Base-by-base conservation (phyloP, 2,329 filamentous ascomycete species). In the Huntiella bhutanensis region DNA sequence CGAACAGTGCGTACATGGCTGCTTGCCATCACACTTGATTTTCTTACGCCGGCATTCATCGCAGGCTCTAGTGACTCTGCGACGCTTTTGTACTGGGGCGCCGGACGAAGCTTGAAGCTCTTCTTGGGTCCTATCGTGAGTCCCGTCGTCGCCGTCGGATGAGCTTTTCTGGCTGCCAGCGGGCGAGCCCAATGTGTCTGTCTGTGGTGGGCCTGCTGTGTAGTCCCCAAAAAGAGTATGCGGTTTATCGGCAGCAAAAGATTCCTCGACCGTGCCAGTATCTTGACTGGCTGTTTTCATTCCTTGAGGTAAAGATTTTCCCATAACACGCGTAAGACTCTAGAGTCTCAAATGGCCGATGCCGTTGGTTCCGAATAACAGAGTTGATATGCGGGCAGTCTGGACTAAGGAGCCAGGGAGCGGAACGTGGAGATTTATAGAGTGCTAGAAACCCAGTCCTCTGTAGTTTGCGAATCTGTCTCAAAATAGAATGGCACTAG, bases 1-100 rank as follows among this genome's bases (percentile, higher is more conserved):
- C 8, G 87, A 93, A 61, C 91, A 98, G 62, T 96, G 91, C 0
- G 87, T 95, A 62, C 83, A 91, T 7, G 83, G 83, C 59, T 87
- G 82, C 60, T 86, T 85, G 54, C 82, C 82, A 59, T 87, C 82
- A 55, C 82, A 88, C 59, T 87, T 88, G 57, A 88, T 88, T 62
- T 88, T 88, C 60, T 88, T 88, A 54, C 82, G 72, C 48, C 82
- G 73, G 58, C 82, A 88, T 60, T 87, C 80, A 55, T 86, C 82
- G 61, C 82, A 88, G 36, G 82, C 82, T 55, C 83, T 70, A 15
- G 82, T 87, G 39, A 88, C 82, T 57, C 83, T 71, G 47, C 82
- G 70, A 51, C 82, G 71, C 59, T 88, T 87, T 57, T 86, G 82
- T 49, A 82, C 68, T 11, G 80, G 80, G 53, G 67, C 62, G 35